These are phyloP conservation scores for Phytopythium boreale DNA, from an alignment of 352 stramenopile species.

Conservation along the genomic window DNA sequence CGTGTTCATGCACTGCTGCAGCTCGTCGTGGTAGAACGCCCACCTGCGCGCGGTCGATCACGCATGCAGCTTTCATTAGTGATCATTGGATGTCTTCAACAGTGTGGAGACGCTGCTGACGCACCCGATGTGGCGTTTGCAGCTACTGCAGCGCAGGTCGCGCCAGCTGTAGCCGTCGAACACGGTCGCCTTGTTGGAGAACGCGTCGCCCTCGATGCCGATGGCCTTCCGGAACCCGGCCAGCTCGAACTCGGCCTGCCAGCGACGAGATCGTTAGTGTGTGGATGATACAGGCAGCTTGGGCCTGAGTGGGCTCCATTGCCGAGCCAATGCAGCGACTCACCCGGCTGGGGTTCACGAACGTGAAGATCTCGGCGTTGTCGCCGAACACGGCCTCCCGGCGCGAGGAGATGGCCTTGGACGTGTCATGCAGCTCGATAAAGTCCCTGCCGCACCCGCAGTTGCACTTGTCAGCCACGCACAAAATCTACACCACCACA, in stretches of 20 bases:
- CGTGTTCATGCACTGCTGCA: constrained; percentile 66
- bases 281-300: too few relatives aligned
- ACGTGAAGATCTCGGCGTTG: constrained; percentile 63
- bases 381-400: constrained; percentile 47
- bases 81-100: too few relatives aligned
- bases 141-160: constrained; percentile 66
- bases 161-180: constrained; percentile 85
- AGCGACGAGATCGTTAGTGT: neutral
- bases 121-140: constrained; percentile 75
- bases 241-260: constrained; percentile 75
- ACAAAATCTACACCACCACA: too few relatives aligned
- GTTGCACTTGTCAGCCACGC: too few relatives aligned
- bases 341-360: constrained; percentile 72
- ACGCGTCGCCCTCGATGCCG: constrained; percentile 53
- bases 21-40: constrained; percentile 80
- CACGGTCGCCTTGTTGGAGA: constrained; percentile 72
- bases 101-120: neutral
- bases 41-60: constrained; percentile 32
- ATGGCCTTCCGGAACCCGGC: constrained; percentile 63
- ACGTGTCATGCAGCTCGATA: constrained; percentile 67
- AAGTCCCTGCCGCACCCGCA: constrained; percentile 39
- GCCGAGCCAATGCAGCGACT: too few relatives aligned
- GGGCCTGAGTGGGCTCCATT: too few relatives aligned
- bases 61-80: neutral
- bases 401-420: constrained; percentile 60